Conservation (phyloP, 1,139 yeast species). For the Lodderomyces parapsilosis region DNA sequence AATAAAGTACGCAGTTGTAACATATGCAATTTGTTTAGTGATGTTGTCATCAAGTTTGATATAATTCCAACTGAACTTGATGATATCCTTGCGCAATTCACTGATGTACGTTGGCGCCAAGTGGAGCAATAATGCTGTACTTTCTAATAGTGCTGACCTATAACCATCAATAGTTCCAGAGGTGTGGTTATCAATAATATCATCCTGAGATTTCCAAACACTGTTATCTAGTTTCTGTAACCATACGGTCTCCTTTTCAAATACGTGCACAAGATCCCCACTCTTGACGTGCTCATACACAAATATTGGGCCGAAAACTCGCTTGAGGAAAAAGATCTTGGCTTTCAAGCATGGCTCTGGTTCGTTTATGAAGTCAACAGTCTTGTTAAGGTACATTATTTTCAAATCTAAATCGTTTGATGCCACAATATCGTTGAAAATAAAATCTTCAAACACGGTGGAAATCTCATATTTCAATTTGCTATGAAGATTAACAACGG, state of each 20-base stretch:
- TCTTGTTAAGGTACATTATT: conserved; percentile 50
- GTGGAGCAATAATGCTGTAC: conserved; percentile 75
- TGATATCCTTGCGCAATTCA: conserved; percentile 78
- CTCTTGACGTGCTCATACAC: conserved; percentile 57
- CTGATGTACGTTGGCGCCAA: conserved; percentile 61
- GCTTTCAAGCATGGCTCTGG: conserved; percentile 47
- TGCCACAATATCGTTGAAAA: conserved; percentile 57
- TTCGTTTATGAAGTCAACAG: conserved; percentile 49
- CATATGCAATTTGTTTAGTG: conserved; percentile 91
- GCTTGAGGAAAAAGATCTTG: conserved; percentile 61
- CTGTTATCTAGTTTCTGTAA: conserved; percentile 56
- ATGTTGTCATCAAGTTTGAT: conserved; percentile 86
- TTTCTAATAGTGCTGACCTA: conserved; percentile 75
- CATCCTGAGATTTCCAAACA: conserved; percentile 70
- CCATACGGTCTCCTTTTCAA: conserved; percentile 53
- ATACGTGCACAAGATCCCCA: conserved; percentile 51
- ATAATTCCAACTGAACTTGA: conserved; percentile 93
- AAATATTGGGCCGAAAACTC: conserved; percentile 65
- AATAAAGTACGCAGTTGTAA: conserved; percentile 83
- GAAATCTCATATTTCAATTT: conserved; percentile 48
- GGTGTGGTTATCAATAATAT: conserved; percentile 53
- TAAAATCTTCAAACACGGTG: conserved; percentile 51
- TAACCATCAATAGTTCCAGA: conserved; percentile 75
- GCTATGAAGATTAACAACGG: conserved; percentile 49
- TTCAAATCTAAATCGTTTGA: conserved; percentile 48